Percentiles rank a stretch among this genome's conserved stretches.
These are phyloP conservation scores for Cardamine resedifolia DNA, from an alignment of 345 rosid genomes.

Conservation along the genomic window DNA sequence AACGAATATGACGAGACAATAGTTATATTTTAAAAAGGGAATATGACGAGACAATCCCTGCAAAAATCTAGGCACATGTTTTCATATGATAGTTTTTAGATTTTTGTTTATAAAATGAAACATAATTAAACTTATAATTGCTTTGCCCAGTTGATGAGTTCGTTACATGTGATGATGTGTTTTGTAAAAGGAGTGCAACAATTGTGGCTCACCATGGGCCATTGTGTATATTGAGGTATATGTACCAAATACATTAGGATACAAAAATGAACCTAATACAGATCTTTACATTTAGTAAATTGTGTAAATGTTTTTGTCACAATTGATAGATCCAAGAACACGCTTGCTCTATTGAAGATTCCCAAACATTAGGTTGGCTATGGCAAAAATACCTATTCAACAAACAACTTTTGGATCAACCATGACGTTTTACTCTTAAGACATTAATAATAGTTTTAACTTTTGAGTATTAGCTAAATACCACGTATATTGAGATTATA, in stretches of 20 bases:
- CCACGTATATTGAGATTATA: neutral
- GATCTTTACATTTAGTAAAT: neutral
- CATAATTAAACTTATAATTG: slow-evolving; percentile 16
- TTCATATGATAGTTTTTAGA: slow-evolving; percentile 19
- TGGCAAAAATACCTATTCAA: slow-evolving; percentile 10
- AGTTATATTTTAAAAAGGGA: neutral
- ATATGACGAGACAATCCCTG: slow-evolving; percentile 15
- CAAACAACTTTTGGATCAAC: slow-evolving; percentile 15
- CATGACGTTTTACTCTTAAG: neutral
- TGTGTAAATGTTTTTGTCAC: neutral
- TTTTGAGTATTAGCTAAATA: neutral
- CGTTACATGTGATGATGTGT: slow-evolving; percentile 35
- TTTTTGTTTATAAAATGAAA: neutral
- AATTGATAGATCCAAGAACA: slow-evolving; percentile 2
- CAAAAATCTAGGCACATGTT: slow-evolving; percentile 28
- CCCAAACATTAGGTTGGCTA: slow-evolving; percentile 13
- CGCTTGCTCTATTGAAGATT: neutral
- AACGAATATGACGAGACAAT: slow-evolving; percentile 16
- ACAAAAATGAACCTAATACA: neutral
- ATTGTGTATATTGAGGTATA: slow-evolving; percentile 1
- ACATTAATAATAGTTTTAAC: neutral
- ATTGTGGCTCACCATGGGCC: slow-evolving; percentile 23
- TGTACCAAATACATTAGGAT: slow-evolving; percentile 3
- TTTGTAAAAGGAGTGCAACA: slow-evolving; percentile 24
- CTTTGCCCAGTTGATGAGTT: slow-evolving; percentile 15